Evolutionary conservation across 805 yeast species (phyloP), one percentile per base, ranked within the genome.

Genomic region (Blastobotrys terrestris): DNA sequence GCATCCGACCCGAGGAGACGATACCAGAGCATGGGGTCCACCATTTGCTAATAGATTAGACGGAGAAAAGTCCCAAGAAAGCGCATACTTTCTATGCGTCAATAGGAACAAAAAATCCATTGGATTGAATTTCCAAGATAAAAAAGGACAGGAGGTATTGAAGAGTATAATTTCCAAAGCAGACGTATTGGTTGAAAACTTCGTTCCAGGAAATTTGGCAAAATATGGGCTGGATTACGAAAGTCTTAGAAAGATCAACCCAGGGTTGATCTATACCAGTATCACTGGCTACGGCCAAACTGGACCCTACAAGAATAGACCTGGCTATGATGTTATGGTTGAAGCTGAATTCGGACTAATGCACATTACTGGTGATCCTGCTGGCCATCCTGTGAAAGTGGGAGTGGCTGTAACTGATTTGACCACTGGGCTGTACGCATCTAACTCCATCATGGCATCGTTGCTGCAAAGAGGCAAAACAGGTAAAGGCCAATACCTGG

Each of bases 391-490:
- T 1, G 72, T 70, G 20, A 72, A 72, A 55, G 75, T 70, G 4
- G 76, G 76, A 3, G 76, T 72, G 4, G 76, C 76, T 2, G 72
- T 72, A 13, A 72, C 73, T n/a, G 76, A 72, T 53, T 55, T 72
- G 47, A 71, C 73, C 15, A 66, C 76, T 0, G 76, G 75, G 0
- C 57, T 72, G 39, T 71, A 72, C 52, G 68, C 73, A 2, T 66
- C 67, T 1, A 65, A 68, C 48, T 63, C 73, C 0, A 63, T 72
- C 11, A 53, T 72, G 58, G 76, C 72, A 0, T 71, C 75, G 1
- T 56, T 72, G 41, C 54, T 71, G 3, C 64, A 63, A 20, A 63
- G 70, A 20, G 55, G 51, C 8, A 46, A 53, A 19, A 68, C 69
- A 2, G 72, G 72, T 3, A 51, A 55, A 31, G 75, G 76, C 41